Conservation (phyloP, 805 yeast species). For the Pichia nakasei region DNA sequence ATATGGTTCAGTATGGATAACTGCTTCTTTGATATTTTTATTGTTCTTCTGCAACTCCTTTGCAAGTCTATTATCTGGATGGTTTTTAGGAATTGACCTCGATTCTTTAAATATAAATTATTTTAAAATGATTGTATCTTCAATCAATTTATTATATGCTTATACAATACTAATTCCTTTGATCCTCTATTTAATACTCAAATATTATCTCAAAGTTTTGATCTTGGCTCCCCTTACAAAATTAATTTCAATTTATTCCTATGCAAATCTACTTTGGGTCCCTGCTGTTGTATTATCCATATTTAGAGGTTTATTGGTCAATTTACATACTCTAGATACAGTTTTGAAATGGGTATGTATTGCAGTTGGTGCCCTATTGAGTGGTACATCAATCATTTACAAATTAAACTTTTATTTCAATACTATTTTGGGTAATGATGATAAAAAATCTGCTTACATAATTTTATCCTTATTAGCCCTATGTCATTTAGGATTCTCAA, state of each 20-base stretch:
- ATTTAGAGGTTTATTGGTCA: conserved; percentile 44
- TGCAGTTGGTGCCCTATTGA: conserved; percentile 47
- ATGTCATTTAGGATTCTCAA: conserved; percentile 49
- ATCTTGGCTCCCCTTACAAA: conserved; percentile 44
- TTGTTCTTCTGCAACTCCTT: conserved; percentile 71
- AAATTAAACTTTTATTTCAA: conserved; percentile 36
- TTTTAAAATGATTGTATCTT: conserved; percentile 55
- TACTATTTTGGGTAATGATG: conserved; percentile 27
- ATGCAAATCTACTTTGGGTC: conserved; percentile 78
- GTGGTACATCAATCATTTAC: conserved; percentile 46
- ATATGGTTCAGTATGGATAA: conserved; percentile 88
- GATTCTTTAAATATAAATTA: conserved; percentile 36
- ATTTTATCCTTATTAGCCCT: conserved; percentile 35
- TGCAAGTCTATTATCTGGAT: conserved; percentile 50
- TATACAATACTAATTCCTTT: conserved; percentile 64
- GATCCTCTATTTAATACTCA: conserved; percentile 40
- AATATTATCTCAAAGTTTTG: conserved; percentile 44
- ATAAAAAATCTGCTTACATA: conserved; percentile 29
- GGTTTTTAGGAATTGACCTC: conserved; percentile 33
- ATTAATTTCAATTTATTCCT: conserved; percentile 72
- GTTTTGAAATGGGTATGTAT: conserved; percentile 58
- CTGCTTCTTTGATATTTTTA: conserved; percentile 67
- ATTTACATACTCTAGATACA: conserved; percentile 34
- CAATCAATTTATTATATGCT: conserved; percentile 65
- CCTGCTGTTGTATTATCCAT: conserved; percentile 63